Evolutionary conservation across 2,329 filamentous ascomycete genomes (phyloP), one percentile per base, ranked within the genome.

Genomic region (Fusarium ambrosium): DNA sequence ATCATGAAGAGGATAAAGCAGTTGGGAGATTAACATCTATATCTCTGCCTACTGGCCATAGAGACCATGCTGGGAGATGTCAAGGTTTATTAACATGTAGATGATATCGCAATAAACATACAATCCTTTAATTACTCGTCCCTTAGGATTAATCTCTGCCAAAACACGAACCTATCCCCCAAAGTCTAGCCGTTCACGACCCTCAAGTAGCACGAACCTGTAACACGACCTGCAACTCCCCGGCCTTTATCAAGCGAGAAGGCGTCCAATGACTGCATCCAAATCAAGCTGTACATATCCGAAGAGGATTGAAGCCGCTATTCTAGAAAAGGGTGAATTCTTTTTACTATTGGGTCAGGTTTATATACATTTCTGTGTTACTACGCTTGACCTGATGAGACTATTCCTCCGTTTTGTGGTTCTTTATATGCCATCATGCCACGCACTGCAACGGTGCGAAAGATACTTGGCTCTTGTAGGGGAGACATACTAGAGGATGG

Each of bases 201-300:
- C 43, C 45, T 22, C 20, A 41, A 9, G 64, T 75, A 10, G 48
- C 68, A 76, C 76, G 65, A 70, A 59, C 61, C 48, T 63, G 62
- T 77, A 18, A 58, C 67, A 77, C 76, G 27, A 64, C 29, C 58
- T 73, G 69, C 75, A 75, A 59, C 58, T 59, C 75, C 55, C 64
- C 67, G 62, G 62, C 51, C 61, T 69, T 68, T 36, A 70, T 67
- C 72, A 78, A 78, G 77, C 77, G 77, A 79, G 70, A 60, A 53
- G 60, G 65, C 66, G 66, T 68, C 70, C 56, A 61, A 56, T 58
- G 36, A 14, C 45, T 32, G 32, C 32, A 56, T 56, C n/a, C 11
- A 6, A 29, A 14, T 18, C n/a, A 7, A 34, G 5, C 27, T 22
- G 18, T 56, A 56, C 51, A 56, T 56, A 32, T 56, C 29, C 32